These are phyloP conservation scores for Phaeotremella skinneri DNA, from an alignment of 768 basidiomycete genomes.

Conservation along the genomic window DNA sequence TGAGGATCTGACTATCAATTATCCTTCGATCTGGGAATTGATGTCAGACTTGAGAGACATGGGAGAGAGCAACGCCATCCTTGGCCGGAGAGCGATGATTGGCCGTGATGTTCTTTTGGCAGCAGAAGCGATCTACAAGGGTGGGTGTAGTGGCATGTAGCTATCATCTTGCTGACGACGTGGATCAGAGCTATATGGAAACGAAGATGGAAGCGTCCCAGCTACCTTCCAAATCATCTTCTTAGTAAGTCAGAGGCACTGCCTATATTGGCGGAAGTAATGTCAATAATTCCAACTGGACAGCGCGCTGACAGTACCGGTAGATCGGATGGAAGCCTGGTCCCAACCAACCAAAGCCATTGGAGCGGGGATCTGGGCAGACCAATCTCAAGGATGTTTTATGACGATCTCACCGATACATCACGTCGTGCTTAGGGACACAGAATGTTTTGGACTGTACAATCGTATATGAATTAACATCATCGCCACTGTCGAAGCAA, in stretches of 20 bases:
- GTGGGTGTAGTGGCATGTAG: too few species aligned
- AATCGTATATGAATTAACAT: too few species aligned
- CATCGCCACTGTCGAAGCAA: too few species aligned
- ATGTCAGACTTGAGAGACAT: slow-evolving; percentile 90
- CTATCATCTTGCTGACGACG: background rate
- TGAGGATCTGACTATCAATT: slow-evolving; percentile 85
- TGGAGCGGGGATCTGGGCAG: slow-evolving; percentile 64
- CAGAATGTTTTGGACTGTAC: too few species aligned
- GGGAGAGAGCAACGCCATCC: slow-evolving; percentile 91
- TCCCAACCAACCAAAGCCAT: slow-evolving; percentile 64
- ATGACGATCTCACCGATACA: slow-evolving; percentile 17
- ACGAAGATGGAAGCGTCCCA: slow-evolving; percentile 77
- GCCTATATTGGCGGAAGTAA: background rate
- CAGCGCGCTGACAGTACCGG: background rate
- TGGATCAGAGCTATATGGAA: slow-evolving; percentile 71
- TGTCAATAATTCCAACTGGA: too few species aligned
- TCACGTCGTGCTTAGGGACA: too few species aligned
- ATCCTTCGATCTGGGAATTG: slow-evolving; percentile 95
- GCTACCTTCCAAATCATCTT: slow-evolving; percentile 97
- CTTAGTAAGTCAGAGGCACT: slow-evolving; percentile 60
- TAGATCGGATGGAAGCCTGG: slow-evolving; percentile 84
- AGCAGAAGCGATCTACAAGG: slow-evolving; percentile 89
- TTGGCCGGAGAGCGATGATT: slow-evolving; percentile 71
- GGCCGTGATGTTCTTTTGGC: slow-evolving; percentile 85
- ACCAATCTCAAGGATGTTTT: slow-evolving; percentile 65